Conservation (phyloP, 495 filamentous ascomycete genomes). For the Aspergillus affinis region DNA sequence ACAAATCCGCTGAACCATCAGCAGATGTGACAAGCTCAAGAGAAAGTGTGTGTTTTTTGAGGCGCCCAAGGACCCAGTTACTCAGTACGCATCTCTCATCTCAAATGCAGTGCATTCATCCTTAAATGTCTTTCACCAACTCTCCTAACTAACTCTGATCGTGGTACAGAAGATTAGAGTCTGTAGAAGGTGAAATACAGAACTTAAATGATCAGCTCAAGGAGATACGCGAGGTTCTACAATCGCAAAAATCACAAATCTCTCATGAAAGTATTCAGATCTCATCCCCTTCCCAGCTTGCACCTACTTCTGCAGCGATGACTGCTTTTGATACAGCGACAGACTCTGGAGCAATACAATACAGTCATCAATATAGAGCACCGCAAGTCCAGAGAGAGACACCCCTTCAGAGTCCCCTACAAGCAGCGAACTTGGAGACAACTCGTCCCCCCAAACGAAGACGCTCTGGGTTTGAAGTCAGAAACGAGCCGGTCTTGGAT, state of each 20-base stretch:
- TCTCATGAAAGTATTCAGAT: background rate
- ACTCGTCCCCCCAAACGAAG: slow-evolving; percentile 22
- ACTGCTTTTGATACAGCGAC: background rate
- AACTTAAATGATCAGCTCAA: slow-evolving; percentile 30
- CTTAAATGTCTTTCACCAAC: background rate
- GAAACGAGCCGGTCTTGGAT: slow-evolving; percentile 34
- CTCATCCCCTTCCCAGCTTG: slow-evolving; percentile 9
- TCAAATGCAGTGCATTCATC: background rate
- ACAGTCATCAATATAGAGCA: background rate
- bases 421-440: slow-evolving; percentile 3
- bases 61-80: slow-evolving; percentile 34
- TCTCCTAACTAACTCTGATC: background rate
- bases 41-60: slow-evolving; percentile 42
- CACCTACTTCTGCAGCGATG: slow-evolving; percentile 9
- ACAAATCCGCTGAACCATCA: background rate
- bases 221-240: slow-evolving; percentile 29
- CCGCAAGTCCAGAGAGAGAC: slow-evolving; percentile 6
- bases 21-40: slow-evolving; percentile 34
- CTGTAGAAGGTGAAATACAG: slow-evolving; percentile 34
- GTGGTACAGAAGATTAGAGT: slow-evolving; percentile 28
- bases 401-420: slow-evolving; percentile 9
- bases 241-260: background rate
- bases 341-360: background rate
- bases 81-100: slow-evolving; percentile 22
- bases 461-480: slow-evolving; percentile 38